Evolutionary conservation across 768 basidiomycete genomes (phyloP), one percentile per base, ranked within the genome.

Genomic region (Lepiota brunneoincarnata): DNA sequence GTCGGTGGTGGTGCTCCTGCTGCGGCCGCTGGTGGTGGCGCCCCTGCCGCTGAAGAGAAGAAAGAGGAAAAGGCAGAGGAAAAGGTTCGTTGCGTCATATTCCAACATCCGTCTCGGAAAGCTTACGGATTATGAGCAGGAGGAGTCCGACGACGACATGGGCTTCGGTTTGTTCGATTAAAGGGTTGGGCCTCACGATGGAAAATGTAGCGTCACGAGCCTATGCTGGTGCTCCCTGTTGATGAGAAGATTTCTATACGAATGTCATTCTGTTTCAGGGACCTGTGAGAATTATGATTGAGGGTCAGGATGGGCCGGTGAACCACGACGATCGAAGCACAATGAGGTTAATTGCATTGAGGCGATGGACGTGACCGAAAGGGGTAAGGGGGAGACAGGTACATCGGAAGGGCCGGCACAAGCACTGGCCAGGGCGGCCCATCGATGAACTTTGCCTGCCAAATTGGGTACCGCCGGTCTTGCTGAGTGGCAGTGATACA

Each of bases 131-230:
- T 18, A 17, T 45, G 35, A 58, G 51, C 68, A 93, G 88, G 89
- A 92, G 75, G 92, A 95, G 71, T 92, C 90, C 51, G 93, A 96
- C 80, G 95, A 97, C 64, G 95, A 97, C 76, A 97, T 97, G 93
- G 93, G 94, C 79, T 98, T 98, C 75, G 94, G 94, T 78, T 83
- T 97, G 60, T 97, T 97, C 81, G 94, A 97, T 80, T 97, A 86
- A 79, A 59, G 35, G 59, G 39, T 37, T 28, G 46, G 24, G 52
- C 39, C 51, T 42, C 21, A 51, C 20, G 34, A 18, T 21, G 49
- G 54, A 45, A 35, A 40, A 44, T 15, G 21, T 44, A 37, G 42
- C 42, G 43, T 37, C 28, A 34, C 34, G 6, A 47, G 31, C 18
- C 9, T 34, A 20, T 18, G 35, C n/a, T 34, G 17, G 15, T 44